Evolutionary conservation across 2,329 filamentous ascomycete species (phyloP).

Genomic region (Microcyclospora pomicola): DNA sequence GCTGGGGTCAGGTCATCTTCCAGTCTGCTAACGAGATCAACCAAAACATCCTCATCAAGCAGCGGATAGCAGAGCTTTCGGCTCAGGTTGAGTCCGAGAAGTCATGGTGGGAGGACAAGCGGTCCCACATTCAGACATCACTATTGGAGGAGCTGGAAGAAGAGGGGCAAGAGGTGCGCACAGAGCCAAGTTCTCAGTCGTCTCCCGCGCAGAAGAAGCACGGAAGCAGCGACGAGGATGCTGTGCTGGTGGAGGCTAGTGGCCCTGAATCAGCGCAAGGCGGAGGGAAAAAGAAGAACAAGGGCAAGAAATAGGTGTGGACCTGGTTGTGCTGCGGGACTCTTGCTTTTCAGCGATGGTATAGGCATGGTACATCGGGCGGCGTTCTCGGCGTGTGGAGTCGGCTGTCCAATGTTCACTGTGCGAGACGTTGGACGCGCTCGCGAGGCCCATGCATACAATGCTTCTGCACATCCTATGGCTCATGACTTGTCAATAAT

Average conservation of each 20-base stretch:
- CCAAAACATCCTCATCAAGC: conserved; percentile 64
- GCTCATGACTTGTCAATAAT: no score
- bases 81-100: conserved; percentile 58
- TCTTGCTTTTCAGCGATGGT: neutral
- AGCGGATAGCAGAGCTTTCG: conserved; percentile 62
- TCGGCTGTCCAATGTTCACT: no score
- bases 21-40: conserved; percentile 94
- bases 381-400: neutral
- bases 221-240: conserved; percentile 51
- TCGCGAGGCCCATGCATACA: no score
- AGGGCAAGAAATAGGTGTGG: conserved; percentile 43
- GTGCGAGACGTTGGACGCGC: no score
- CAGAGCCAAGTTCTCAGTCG: conserved; percentile 3
- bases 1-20: conserved; percentile 93
- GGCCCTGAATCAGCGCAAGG: conserved; percentile 29
- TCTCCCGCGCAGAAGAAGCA: conserved; percentile 17
- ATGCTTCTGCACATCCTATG: no score
- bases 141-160: conserved; percentile 78
- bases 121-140: conserved; percentile 55
- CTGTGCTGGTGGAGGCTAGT: conserved; percentile 60
- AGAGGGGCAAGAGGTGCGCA: conserved; percentile 8
- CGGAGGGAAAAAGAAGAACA: conserved; percentile 42
- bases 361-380: neutral
- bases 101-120: conserved; percentile 84
- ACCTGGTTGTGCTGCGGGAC: no score